These are phyloP conservation scores for Ogataea hybrid DNA, from an alignment of 1,139 yeast genomes.

Conservation along the genomic window DNA sequence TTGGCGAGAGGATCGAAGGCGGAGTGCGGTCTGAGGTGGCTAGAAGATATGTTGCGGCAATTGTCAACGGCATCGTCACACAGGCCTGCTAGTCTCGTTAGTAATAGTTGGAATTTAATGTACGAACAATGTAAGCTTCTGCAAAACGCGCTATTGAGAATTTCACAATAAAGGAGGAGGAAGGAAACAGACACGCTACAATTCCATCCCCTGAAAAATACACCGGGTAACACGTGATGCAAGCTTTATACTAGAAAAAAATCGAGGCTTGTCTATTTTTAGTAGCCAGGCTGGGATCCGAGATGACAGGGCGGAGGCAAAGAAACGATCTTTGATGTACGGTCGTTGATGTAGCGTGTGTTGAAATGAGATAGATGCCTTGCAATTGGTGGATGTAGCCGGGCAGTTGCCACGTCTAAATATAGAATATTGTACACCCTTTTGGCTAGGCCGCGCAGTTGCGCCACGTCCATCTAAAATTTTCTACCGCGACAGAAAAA, in stretches of 20 bases:
- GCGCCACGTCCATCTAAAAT: slow-evolving; percentile 1
- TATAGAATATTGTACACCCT: not conserved
- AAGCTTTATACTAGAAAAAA: not conserved
- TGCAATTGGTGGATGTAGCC: not conserved
- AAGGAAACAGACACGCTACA: slow-evolving; percentile 4
- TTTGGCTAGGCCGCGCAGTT: not conserved
- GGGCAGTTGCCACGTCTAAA: not conserved
- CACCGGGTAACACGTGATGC: slow-evolving; percentile 3
- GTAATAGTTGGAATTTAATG: not conserved
- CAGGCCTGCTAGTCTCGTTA: not conserved
- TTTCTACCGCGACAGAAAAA: slow-evolving; percentile 8
- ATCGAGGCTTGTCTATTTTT: not conserved
- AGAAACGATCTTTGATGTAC: not conserved
- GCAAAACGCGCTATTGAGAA: slow-evolving; percentile 6
- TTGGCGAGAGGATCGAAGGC: not conserved
- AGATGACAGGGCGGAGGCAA: not conserved
- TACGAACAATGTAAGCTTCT: slow-evolving; percentile 1
- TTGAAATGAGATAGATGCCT: not conserved
- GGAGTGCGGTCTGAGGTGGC: slow-evolving; percentile 10
- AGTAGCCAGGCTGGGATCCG: not conserved
- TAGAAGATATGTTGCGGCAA: slow-evolving; percentile 4
- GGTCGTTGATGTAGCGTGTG: not conserved
- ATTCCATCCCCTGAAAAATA: not conserved
- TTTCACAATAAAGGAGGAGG: not conserved
- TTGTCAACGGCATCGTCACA: not conserved